These are phyloP conservation scores for Emydomyces testavorans DNA, from an alignment of 2,329 filamentous ascomycete species.

Conservation along the genomic window DNA sequence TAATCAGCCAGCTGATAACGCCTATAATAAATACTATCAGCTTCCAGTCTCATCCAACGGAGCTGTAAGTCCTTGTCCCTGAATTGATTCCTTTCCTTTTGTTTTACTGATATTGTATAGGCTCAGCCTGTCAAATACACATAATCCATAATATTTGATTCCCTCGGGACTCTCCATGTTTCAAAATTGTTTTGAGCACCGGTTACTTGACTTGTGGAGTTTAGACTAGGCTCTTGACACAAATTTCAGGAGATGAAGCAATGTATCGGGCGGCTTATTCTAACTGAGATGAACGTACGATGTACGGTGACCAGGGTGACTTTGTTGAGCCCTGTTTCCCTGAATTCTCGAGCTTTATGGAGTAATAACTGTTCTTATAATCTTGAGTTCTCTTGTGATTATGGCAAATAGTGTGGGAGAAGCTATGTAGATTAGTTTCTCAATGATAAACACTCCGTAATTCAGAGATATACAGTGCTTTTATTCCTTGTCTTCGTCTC, in stretches of 20 bases:
- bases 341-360: constrained; percentile 3
- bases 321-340: neutral
- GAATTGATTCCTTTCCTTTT: neutral
- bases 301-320: neutral
- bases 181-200: neutral
- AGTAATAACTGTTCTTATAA: neutral
- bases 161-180: neutral
- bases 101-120: constrained; percentile 1
- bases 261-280: neutral
- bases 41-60: constrained; percentile 6
- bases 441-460: no score
- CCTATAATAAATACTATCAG: constrained; percentile 9
- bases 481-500: neutral
- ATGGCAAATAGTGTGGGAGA: no score
- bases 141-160: neutral
- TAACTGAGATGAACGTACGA: constrained; percentile 6
- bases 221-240: neutral
- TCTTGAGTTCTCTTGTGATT: neutral
- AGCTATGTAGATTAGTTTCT: no score
- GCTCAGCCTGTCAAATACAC: neutral
- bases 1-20: neutral
- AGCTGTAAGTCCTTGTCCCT: neutral
- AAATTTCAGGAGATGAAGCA: neutral
- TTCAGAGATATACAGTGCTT: neutral
- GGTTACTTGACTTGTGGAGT: neutral